A percentile compares a stretch with the other conserved stretches of the same genome.
Conservation (phyloP, 306 rosid genomes). For the Rubus parviflorus region DNA sequence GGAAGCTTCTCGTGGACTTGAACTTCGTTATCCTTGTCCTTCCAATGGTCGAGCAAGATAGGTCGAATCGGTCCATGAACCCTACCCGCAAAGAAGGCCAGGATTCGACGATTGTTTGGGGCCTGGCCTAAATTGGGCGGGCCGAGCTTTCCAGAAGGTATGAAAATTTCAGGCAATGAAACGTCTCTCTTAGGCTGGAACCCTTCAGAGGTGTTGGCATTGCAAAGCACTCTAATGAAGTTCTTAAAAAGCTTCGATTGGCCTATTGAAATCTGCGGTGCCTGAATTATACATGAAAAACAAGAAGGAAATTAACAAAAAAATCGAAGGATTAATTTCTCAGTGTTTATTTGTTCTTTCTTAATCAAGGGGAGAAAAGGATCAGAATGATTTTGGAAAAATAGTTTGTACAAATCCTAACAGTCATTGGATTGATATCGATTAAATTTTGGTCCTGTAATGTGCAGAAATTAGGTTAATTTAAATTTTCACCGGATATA, state of each 20-base stretch:
- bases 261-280: constrained; percentile 56
- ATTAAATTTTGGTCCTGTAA: no score
- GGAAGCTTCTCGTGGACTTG: constrained; percentile 64
- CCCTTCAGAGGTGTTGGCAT: constrained; percentile 78
- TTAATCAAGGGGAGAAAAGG: no score
- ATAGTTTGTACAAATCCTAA: no score
- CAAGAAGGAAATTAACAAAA: no score
- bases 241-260: constrained; percentile 48
- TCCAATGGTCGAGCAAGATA: constrained; percentile 53
- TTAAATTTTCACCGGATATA: neutral
- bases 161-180: constrained; percentile 63
- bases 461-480: no score
- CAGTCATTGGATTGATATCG: no score
- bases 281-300: constrained; percentile 36
- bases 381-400: no score
- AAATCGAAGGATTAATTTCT: no score
- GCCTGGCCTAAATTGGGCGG: constrained; percentile 27
- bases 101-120: constrained; percentile 38
- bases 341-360: no score
- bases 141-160: constrained; percentile 52
- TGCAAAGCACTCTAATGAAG: constrained; percentile 65
- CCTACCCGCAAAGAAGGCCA: constrained; percentile 73
- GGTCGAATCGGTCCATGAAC: constrained; percentile 58
- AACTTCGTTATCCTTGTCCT: constrained; percentile 53
- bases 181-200: constrained; percentile 56